A percentile compares a stretch with the other conserved stretches of the same genome.
These are phyloP conservation scores for Asterochloris sp. DNA, from an alignment of 139 green algal genomes.

Conservation along the genomic window DNA sequence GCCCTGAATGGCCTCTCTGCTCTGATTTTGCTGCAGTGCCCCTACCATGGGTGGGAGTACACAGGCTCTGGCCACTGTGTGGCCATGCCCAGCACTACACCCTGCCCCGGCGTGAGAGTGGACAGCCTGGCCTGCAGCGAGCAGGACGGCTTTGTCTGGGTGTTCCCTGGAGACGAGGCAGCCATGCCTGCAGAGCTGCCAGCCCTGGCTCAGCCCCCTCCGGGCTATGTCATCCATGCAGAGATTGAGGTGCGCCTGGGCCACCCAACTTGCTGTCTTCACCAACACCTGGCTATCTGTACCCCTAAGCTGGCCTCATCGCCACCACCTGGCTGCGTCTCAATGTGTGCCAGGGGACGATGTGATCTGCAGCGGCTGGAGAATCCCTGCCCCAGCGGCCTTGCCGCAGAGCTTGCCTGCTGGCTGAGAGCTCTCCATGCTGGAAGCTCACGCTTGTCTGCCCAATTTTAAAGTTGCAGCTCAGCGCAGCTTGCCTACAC, in stretches of 20 bases:
- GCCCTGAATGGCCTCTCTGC: too few species aligned
- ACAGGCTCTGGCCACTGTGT: constrained; percentile 72
- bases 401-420: background rate
- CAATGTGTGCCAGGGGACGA: background rate
- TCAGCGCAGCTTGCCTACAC: too few species aligned
- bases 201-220: constrained; percentile 48
- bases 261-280: too few species aligned
- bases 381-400: background rate
- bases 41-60: constrained; percentile 96
- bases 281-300: too few species aligned
- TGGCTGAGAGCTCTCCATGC: background rate
- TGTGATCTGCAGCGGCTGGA: background rate
- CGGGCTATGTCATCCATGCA: constrained; percentile 79
- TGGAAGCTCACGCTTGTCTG: background rate
- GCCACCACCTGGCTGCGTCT: background rate
- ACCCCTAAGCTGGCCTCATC: too few species aligned
- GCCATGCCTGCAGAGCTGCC: constrained; percentile 22
- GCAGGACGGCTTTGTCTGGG: constrained; percentile 90
- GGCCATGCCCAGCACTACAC: constrained; percentile 87
- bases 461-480: too few species aligned
- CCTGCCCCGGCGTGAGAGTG: constrained; percentile 74
- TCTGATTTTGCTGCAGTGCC: constrained; percentile 61
- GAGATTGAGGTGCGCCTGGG: constrained; percentile 54
- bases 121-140: constrained; percentile 73
- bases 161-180: constrained; percentile 68